phyloP scores from a whole-genome alignment of 139 green algal genomes.

The Coelastrella sp. region DNA sequence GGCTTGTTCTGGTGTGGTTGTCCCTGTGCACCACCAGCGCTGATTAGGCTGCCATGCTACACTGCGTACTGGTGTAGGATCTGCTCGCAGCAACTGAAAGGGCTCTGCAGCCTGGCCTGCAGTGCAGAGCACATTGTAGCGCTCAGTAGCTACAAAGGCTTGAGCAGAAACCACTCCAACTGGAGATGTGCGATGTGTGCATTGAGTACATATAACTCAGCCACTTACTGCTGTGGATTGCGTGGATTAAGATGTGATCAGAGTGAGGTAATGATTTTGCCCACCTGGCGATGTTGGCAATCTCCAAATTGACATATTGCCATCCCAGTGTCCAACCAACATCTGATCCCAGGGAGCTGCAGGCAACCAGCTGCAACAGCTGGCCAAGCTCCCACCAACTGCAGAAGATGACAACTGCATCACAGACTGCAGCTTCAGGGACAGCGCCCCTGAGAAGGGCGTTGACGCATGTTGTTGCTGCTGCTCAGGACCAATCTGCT shows the following conservation, averaged over 20 bases:
- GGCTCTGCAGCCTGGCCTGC: not conserved
- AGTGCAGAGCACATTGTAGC: not conserved
- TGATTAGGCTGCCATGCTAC: slow-evolving; percentile 38
- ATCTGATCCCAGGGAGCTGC: slow-evolving; percentile 62
- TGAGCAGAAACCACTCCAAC: not conserved
- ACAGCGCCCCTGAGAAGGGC: not conserved
- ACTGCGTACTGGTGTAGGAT: not conserved
- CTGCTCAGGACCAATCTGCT: not conserved
- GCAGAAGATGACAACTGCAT: not conserved
- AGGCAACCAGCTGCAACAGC: slow-evolving; percentile 69
- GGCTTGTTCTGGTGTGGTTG: not conserved
- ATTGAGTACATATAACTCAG: not conserved
- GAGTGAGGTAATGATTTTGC: not conserved
- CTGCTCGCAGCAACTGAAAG: slow-evolving; percentile 31
- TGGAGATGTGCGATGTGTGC: not conserved
- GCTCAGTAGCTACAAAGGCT: not conserved
- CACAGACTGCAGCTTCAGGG: not conserved
- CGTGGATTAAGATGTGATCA: not conserved
- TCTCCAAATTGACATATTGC: slow-evolving; percentile 61
- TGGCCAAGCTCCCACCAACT: slow-evolving; percentile 58
- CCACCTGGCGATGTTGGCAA: slow-evolving; percentile 26
- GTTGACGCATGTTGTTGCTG: no score
- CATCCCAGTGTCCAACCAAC: slow-evolving; percentile 75
- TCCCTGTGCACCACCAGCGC: slow-evolving; percentile 8
- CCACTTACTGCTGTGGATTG: not conserved